Conservation (phyloP, 345 rosid genomes). For the Ceriops zippeliana region DNA sequence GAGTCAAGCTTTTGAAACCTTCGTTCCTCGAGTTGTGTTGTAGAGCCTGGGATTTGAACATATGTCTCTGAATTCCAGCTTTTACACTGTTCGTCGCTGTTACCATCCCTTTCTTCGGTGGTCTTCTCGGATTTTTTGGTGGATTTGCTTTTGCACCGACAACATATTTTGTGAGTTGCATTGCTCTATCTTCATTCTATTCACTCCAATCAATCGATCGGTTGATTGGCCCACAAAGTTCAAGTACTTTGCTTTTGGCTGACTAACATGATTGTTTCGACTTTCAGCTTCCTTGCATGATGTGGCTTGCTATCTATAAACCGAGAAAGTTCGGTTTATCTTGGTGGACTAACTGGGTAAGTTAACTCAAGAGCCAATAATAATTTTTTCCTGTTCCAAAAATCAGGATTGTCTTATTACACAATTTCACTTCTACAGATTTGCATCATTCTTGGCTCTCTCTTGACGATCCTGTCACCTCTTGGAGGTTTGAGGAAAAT, state of each 20-base stretch:
- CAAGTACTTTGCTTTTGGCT: neutral
- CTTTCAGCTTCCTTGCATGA: slow-evolving; percentile 64
- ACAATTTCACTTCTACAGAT: slow-evolving; percentile 8
- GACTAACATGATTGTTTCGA: neutral
- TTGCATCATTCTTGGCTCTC: slow-evolving; percentile 19
- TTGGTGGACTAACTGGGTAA: slow-evolving; percentile 74
- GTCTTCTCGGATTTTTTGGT: slow-evolving; percentile 62
- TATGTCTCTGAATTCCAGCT: slow-evolving; percentile 31
- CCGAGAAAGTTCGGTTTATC: slow-evolving; percentile 54
- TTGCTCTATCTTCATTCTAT: neutral
- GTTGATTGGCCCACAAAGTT: too few species aligned
- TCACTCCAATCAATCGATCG: too few species aligned
- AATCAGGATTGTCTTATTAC: neutral
- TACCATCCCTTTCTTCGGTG: slow-evolving; percentile 73
- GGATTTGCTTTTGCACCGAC: slow-evolving; percentile 88
- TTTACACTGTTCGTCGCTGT: slow-evolving; percentile 64
- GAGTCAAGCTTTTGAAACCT: too few species aligned
- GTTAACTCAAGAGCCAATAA: neutral
- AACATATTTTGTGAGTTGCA: slow-evolving; percentile 59
- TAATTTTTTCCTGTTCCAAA: neutral
- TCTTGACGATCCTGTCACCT: slow-evolving; percentile 18
- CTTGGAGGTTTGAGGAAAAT: slow-evolving; percentile 26
- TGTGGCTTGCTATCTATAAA: slow-evolving; percentile 58
- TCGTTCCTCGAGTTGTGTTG: too few species aligned
- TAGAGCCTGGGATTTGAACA: neutral